Evolutionary conservation across 106 monocot genomes (phyloP).

Genomic region (Alisma plantagoaquatica): DNA sequence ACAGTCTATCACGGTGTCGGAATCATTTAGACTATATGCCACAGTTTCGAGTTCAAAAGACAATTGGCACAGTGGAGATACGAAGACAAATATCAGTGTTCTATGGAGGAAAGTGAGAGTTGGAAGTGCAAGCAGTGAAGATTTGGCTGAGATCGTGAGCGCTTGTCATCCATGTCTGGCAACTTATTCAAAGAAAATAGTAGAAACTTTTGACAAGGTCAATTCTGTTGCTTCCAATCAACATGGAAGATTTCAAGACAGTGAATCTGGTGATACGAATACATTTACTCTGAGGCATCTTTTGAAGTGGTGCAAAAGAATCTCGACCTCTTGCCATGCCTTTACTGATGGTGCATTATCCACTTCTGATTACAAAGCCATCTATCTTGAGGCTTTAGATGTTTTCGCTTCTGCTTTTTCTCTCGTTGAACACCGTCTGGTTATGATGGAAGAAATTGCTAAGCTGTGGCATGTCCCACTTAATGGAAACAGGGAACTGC

Average conservation of each 20-base stretch:
- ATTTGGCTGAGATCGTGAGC: constrained; percentile 59
- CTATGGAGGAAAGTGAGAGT: constrained; percentile 84
- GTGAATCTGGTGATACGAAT: constrained; percentile 16
- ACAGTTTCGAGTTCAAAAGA: constrained; percentile 55
- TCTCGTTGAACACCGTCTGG: constrained; percentile 25
- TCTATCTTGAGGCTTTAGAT: constrained; percentile 87
- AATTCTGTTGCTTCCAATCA: constrained; percentile 28
- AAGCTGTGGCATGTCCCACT: constrained; percentile 24
- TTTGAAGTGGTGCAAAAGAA: constrained; percentile 88
- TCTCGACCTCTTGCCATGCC: constrained; percentile 20
- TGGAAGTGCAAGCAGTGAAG: constrained; percentile 28
- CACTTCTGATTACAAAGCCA: constrained; percentile 25
- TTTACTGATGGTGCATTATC: constrained; percentile 30
- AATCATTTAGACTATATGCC: constrained; percentile 75
- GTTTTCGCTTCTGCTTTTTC: constrained; percentile 54
- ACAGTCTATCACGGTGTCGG: constrained; percentile 69
- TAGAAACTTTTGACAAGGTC: constrained; percentile 66
- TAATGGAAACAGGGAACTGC: constrained; percentile 19
- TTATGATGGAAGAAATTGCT: constrained; percentile 48
- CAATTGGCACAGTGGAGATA: too few species aligned
- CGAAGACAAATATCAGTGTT: constrained; percentile 27
- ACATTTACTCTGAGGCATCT: too few species aligned
- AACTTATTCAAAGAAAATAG: constrained; percentile 20
- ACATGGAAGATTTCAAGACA: constrained; percentile 12
- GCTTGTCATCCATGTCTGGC: constrained; percentile 52